A percentile compares a stretch with the other conserved stretches of the same genome.
phyloP scores from a whole-genome alignment of 495 filamentous ascomycete genomes.

The Xylaria palmicola region DNA sequence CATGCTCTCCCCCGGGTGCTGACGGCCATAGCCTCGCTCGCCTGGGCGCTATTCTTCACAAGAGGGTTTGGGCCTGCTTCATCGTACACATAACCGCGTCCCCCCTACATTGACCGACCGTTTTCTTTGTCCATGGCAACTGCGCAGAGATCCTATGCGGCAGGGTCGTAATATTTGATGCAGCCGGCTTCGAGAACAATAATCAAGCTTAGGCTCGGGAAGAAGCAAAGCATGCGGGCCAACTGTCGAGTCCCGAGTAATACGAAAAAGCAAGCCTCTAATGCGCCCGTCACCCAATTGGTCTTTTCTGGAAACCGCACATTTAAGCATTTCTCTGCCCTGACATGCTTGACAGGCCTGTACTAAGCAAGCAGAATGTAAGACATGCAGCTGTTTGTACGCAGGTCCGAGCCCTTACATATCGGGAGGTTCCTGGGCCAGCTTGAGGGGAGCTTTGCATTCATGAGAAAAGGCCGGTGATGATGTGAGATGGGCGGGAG shows the following conservation, averaged over 20 bases:
- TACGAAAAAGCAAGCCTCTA: too few species aligned
- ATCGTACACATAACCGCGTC: not conserved
- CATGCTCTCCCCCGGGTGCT: not conserved
- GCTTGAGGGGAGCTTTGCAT: too few species aligned
- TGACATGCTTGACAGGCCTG: not conserved
- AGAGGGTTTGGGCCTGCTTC: slow-evolving; percentile 8
- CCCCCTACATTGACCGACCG: not conserved
- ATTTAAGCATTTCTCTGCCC: not conserved
- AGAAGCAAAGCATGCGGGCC: not conserved
- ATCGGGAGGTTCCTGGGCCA: too few species aligned
- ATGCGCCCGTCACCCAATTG: not conserved
- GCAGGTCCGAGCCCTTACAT: not conserved
- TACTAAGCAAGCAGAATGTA: not conserved
- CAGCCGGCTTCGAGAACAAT: not conserved
- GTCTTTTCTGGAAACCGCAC: not conserved
- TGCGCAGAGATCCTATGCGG: not conserved
- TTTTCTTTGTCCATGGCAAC: not conserved
- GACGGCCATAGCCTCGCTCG: not conserved
- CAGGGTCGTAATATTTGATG: not conserved
- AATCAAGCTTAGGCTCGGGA: not conserved
- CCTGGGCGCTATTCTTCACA: not conserved
- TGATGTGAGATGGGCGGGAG: not conserved
- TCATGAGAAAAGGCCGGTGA: not conserved
- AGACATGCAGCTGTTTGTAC: not conserved
- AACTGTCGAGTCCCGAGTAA: not conserved